A percentile compares a stretch with the other conserved stretches of the same genome.
Conservation (phyloP, 257 asterid species). For the Solanum neorickii region DNA sequence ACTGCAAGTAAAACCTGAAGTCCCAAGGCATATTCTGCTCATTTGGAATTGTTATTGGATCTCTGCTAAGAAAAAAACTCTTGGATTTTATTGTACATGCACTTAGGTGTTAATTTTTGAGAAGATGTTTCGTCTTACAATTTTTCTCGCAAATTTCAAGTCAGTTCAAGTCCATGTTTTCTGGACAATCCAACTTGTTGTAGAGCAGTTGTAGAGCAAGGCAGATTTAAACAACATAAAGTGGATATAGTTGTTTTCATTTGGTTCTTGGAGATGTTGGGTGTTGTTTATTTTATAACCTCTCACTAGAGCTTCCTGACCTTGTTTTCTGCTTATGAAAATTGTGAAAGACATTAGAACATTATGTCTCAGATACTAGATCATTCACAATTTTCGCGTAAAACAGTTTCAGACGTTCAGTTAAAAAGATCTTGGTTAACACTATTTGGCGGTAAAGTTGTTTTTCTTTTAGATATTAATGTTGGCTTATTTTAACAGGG, state of each 20-base stretch:
- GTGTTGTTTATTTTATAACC: neutral
- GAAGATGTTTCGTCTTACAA: neutral
- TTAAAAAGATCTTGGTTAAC: neutral
- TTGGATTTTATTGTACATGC: neutral
- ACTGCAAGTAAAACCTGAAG: neutral
- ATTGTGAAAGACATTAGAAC: neutral
- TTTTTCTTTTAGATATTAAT: neutral
- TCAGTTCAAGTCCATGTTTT: neutral
- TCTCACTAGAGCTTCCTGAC: neutral
- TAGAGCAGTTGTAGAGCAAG: neutral
- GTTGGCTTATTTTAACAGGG: slow-evolving; percentile 35
- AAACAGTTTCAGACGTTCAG: neutral
- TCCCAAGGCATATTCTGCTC: neutral
- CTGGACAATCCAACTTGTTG: neutral
- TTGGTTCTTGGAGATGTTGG: neutral
- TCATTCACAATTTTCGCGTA: neutral
- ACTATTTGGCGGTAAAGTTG: neutral
- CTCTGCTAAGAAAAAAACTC: neutral
- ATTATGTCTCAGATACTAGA: neutral
- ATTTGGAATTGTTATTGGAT: neutral
- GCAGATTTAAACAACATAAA: neutral
- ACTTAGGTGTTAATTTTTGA: neutral
- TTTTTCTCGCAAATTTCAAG: neutral
- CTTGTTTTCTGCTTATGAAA: neutral
- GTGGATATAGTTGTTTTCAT: neutral